Conservation (phyloP, 1,284 basidiomycete species). For the Chondrostereum purpureum region DNA sequence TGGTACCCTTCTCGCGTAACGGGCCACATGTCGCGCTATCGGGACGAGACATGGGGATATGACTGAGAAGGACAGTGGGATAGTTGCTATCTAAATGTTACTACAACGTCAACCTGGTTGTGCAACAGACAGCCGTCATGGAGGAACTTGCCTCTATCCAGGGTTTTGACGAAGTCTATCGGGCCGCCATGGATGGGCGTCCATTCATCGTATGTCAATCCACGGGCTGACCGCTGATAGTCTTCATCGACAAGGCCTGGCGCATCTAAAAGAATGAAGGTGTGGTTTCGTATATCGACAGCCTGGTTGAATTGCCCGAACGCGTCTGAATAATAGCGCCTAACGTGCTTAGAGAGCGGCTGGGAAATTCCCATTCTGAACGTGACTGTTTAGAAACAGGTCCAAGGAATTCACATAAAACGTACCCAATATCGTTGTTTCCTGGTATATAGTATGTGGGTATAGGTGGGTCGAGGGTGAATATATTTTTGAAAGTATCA, state of each 20-base stretch:
- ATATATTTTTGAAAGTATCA: slow-evolving; percentile 63
- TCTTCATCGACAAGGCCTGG: slow-evolving; percentile 80
- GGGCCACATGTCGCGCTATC: slow-evolving; percentile 70
- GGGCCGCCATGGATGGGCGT: slow-evolving; percentile 49
- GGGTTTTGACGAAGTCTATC: slow-evolving; percentile 61
- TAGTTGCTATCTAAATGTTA: slow-evolving; percentile 26
- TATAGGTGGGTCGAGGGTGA: slow-evolving; percentile 35
- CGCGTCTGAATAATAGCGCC: background rate
- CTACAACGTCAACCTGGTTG: too few relatives aligned
- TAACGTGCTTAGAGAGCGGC: background rate
- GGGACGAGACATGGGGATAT: slow-evolving; percentile 55
- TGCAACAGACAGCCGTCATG: too few relatives aligned
- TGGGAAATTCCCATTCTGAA: slow-evolving; percentile 40
- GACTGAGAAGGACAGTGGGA: slow-evolving; percentile 19
- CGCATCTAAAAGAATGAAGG: slow-evolving; percentile 69
- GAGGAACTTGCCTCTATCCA: slow-evolving; percentile 44
- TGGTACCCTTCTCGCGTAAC: slow-evolving; percentile 64
- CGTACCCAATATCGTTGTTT: slow-evolving; percentile 81
- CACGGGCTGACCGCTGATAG: slow-evolving; percentile 46
- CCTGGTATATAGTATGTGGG: slow-evolving; percentile 74
- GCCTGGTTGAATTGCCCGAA: slow-evolving; percentile 48
- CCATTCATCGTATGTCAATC: slow-evolving; percentile 48
- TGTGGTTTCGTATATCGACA: slow-evolving; percentile 60
- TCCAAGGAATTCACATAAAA: too few relatives aligned
- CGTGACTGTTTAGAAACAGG: slow-evolving; percentile 19